Base-by-base conservation (phyloP, 2,329 filamentous ascomycete species). In the Fusarium continuum region DNA sequence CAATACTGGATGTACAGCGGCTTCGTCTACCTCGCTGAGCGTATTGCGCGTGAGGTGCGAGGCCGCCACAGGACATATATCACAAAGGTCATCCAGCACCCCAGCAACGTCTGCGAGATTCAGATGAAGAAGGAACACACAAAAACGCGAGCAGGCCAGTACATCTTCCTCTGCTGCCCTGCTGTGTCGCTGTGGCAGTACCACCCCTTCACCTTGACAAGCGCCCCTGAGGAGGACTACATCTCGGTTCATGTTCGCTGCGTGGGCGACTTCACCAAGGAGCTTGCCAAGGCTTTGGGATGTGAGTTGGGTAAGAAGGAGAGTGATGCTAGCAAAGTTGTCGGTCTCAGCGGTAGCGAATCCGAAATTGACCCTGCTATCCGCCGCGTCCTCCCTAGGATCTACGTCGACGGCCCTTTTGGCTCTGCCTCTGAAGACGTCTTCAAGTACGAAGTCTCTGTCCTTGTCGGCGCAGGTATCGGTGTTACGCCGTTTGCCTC, bases 111-210 rank as follows among this genome's bases (percentile, higher is more conserved):
- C 16, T 91, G 91, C 75, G 92, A 96, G 78, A 93, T 96, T 60
- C 92, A 95, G 79, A 93, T 96, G 80, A 93, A 94, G 83, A 95
- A 95, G 78, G 91, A 93, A 73, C 82, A 92, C 77, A 93, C 91
- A 38, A 92, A 89, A 81, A 92, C 91, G 4, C 84, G 85, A 47
- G 90, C 91, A 17, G 92, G 92, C 45, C 91, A 92, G 83, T 95
- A 95, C 79, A 94, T 96, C 70, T 94, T 94, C 80, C 83, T 95
- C 69, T 94, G 90, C 81, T 95, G 91, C 74, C 92, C 92, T 2
- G 91, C 92, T 65, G 88, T 95, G 14, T 94, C 91, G 2, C 82
- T 95, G 39, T 95, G 91, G 91, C 91, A 95, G 77, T 94, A 95
- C 74, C 91, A 94, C 70, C 91, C 91, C 1, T 95, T 95, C 75